Evolutionary conservation across 345 rosid genomes (phyloP).

Genomic region (Leavenworthia alabamica): DNA sequence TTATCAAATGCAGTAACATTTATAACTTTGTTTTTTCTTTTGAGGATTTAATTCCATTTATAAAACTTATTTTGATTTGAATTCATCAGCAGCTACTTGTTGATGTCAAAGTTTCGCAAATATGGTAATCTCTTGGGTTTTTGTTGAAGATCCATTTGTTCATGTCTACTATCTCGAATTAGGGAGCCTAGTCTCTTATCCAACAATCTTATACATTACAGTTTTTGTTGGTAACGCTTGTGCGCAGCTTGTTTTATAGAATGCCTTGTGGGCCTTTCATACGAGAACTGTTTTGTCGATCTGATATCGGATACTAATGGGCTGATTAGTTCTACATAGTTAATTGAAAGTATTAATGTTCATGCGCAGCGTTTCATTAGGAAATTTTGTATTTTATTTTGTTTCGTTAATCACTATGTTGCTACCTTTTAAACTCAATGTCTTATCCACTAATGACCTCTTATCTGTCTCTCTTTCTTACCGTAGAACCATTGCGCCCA

Average conservation of each 20-base stretch:
- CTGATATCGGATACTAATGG: neutral
- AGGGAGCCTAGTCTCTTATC: neutral
- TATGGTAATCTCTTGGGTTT: neutral
- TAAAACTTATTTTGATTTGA: neutral
- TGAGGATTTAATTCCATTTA: neutral
- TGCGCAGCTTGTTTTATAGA: neutral
- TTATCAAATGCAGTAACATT: neutral
- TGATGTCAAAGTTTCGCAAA: neutral
- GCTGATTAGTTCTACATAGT: conserved; percentile 1
- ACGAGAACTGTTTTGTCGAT: neutral
- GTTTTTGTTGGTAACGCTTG: neutral
- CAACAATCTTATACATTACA: neutral
- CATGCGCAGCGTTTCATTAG: neutral
- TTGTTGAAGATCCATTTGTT: neutral
- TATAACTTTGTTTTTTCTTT: neutral
- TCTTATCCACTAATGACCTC: conserved; percentile 13
- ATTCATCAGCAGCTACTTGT: neutral
- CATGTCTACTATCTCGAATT: neutral
- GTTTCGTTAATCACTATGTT: neutral
- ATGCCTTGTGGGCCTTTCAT: neutral
- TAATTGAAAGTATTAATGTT: neutral
- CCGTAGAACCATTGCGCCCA: conserved; percentile 64
- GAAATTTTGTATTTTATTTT: neutral
- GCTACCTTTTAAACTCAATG: neutral
- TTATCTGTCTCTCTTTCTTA: conserved; percentile 16